phyloP scores from a whole-genome alignment of 306 rosid species.

The Trifolium repens region DNA sequence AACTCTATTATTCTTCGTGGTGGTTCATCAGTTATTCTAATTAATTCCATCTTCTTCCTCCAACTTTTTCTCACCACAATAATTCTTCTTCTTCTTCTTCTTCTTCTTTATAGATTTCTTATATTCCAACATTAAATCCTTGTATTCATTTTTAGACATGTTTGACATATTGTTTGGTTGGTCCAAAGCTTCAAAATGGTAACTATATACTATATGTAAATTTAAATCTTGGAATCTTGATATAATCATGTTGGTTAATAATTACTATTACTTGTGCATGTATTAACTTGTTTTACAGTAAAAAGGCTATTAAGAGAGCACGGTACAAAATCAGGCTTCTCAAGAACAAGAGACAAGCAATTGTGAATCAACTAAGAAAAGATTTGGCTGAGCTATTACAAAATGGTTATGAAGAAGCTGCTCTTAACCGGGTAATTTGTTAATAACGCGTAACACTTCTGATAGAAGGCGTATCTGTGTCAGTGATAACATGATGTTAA shows the following conservation, averaged over 20 bases:
- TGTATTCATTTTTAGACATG: slow-evolving; percentile 50
- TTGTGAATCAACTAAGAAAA: slow-evolving; percentile 56
- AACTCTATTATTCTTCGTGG: background rate
- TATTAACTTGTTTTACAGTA: slow-evolving; percentile 51
- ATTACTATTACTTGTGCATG: background rate
- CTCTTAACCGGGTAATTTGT: slow-evolving; percentile 58
- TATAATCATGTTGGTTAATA: background rate
- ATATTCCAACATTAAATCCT: too few species aligned
- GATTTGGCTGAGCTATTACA: slow-evolving; percentile 62
- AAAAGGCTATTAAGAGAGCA: slow-evolving; percentile 58
- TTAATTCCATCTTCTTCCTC: background rate
- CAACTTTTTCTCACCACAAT: slow-evolving; percentile 3
- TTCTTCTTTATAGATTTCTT: too few species aligned
- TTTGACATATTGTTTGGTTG: slow-evolving; percentile 78
- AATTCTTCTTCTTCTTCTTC: background rate
- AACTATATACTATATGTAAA: slow-evolving; percentile 2
- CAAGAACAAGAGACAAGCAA: slow-evolving; percentile 63
- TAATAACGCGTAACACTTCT: background rate
- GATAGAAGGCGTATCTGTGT: too few species aligned
- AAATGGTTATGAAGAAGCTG: slow-evolving; percentile 60
- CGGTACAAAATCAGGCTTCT: slow-evolving; percentile 64
- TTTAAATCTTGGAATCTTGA: background rate
- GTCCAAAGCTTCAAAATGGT: slow-evolving; percentile 93
- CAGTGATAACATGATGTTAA: too few species aligned
- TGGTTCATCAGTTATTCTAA: background rate